Percentiles rank a stretch among this genome's conserved stretches.
phyloP scores from a whole-genome alignment of 139 green algal species.

The Chlorella sp. region DNA sequence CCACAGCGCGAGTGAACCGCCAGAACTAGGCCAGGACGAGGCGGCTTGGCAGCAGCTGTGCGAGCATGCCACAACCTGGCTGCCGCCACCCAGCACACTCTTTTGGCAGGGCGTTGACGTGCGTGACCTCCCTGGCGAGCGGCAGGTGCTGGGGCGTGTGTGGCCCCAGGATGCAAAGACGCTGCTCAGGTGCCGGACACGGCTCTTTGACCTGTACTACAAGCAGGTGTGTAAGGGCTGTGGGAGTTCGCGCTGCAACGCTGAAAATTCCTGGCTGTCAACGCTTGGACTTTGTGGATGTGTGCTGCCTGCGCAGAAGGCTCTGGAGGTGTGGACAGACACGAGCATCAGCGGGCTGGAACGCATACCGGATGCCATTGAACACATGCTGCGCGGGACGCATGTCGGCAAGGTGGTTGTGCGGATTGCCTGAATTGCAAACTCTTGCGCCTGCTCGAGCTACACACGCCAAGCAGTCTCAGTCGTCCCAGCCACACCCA shows the following conservation, averaged over 20 bases:
- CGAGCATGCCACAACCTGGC: background rate
- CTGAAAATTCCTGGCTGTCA: too few species aligned
- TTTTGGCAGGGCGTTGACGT: constrained; percentile 41
- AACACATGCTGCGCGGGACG: constrained; percentile 59
- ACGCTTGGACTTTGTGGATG: constrained; percentile 10
- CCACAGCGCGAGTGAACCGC: too few species aligned
- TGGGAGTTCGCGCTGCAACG: background rate
- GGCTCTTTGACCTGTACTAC: background rate
- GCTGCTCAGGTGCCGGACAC: background rate
- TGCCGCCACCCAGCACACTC: constrained; percentile 21
- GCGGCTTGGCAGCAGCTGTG: background rate
- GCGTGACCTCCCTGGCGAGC: constrained; percentile 10
- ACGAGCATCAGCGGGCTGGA: constrained; percentile 30
- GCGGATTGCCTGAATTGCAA: too few species aligned
- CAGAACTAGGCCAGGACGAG: background rate
- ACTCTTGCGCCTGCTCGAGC: too few species aligned
- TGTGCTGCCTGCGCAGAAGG: constrained; percentile 27
- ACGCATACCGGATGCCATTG: constrained; percentile 50
- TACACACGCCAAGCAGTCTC: too few species aligned
- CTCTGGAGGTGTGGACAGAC: constrained; percentile 37
- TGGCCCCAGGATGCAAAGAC: constrained; percentile 39
- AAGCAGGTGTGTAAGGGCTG: background rate
- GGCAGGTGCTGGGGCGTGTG: constrained; percentile 41
- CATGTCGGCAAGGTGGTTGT: constrained; percentile 72
- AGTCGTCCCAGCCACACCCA: too few species aligned